Evolutionary conservation across 305 asterid species (phyloP).

Genomic region (Solanum chacoense): DNA sequence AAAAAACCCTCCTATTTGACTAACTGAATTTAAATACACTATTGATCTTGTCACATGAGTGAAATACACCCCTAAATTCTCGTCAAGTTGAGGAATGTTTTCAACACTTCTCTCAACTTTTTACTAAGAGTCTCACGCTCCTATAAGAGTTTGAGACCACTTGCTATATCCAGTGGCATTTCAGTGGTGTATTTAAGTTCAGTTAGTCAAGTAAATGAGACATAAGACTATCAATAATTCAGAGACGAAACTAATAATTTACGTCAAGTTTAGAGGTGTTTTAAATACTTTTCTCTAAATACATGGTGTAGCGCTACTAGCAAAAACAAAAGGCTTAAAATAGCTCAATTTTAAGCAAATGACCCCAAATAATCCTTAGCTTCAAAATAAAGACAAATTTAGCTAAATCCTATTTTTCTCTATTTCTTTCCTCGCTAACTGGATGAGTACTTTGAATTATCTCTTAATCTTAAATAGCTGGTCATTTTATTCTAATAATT

Average conservation of each 20-base stretch:
- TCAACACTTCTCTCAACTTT: not conserved
- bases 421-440: no score
- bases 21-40: not conserved
- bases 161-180: not conserved
- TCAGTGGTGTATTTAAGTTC: not conserved
- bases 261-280: not conserved
- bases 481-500: not conserved
- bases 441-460: no score
- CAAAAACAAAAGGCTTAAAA: not conserved
- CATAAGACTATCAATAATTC: no score
- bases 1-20: not conserved
- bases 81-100: not conserved
- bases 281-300: not conserved
- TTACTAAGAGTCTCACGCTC: no score
- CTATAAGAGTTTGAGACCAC: no score
- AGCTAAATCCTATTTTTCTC: not conserved
- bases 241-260: no score
- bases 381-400: not conserved
- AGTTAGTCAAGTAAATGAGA: not conserved
- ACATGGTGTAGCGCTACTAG: not conserved
- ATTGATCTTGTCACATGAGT: not conserved
- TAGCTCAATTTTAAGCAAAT: not conserved
- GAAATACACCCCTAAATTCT: not conserved
- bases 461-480: not conserved
- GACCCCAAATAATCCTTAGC: not conserved